A percentile compares a stretch with the other conserved stretches of the same genome.
Evolutionary conservation across 169 alveolate species (phyloP).

Genomic region (Plasmodium gallinaceum): DNA sequence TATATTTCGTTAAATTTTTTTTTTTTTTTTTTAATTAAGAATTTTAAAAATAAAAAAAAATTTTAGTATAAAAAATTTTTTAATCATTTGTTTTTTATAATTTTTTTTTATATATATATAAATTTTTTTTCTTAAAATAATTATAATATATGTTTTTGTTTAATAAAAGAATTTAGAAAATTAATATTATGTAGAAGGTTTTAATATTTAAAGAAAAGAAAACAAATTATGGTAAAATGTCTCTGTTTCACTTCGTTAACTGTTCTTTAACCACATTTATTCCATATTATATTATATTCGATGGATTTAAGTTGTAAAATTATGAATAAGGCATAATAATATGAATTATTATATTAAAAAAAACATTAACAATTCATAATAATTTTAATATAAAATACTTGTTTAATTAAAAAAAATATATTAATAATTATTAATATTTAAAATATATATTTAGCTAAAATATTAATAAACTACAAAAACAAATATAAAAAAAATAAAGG

Average conservation of each 20-base stretch:
- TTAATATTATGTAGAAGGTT: slow-evolving; percentile 14
- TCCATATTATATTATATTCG: slow-evolving; percentile 60
- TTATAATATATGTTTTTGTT: too few relatives aligned
- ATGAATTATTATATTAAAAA: not conserved
- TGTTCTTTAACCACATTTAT: slow-evolving; percentile 51
- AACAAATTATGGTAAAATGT: slow-evolving; percentile 1
- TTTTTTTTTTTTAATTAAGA: not conserved
- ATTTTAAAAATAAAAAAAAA: not conserved
- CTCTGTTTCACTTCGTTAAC: slow-evolving; percentile 65
- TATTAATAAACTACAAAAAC: not conserved
- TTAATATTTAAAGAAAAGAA: not conserved
- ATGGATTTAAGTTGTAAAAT: slow-evolving; percentile 65
- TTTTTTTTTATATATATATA: too few relatives aligned
- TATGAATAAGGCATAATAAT: slow-evolving; percentile 1
- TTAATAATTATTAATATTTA: not conserved
- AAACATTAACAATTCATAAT: not conserved
- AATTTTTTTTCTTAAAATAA: too few relatives aligned
- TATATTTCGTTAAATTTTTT: not conserved
- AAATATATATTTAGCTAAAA: not conserved
- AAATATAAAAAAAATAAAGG: not conserved
- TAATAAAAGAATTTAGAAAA: not conserved
- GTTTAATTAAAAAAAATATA: not conserved
- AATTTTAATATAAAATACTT: not conserved
- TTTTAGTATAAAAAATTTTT: not conserved
- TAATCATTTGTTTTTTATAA: too few relatives aligned